Percentiles rank a stretch among this genome's conserved stretches.
phyloP scores from a whole-genome alignment of 2,329 filamentous ascomycete genomes.

The Apiospora hydei region DNA sequence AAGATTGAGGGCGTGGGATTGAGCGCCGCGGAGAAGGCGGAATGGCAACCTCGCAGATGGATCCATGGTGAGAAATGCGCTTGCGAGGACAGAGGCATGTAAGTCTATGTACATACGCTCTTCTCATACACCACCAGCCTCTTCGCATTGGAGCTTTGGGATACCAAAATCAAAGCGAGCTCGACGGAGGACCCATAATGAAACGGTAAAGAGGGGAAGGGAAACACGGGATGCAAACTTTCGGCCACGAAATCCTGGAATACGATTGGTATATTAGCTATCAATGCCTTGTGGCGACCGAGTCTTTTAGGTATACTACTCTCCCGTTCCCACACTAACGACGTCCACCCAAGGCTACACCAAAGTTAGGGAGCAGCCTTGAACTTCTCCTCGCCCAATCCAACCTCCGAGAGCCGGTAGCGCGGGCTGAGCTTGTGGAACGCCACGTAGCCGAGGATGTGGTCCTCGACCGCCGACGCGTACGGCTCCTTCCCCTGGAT shows the following conservation, averaged over 20 bases:
- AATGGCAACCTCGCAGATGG: background rate
- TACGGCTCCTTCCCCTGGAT: constrained; percentile 34
- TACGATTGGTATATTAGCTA: background rate
- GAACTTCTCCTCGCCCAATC: constrained; percentile 25
- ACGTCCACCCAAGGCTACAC: background rate
- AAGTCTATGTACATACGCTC: no score
- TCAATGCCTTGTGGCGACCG: background rate
- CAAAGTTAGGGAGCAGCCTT: background rate
- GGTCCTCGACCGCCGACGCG: constrained; percentile 33
- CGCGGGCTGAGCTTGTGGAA: constrained; percentile 32
- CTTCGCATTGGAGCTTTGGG: no score
- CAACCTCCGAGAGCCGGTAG: constrained; percentile 33
- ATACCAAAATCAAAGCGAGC: no score
- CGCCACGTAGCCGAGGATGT: constrained; percentile 38
- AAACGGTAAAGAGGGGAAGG: no score
- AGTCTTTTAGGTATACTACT: background rate
- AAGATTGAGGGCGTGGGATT: no score
- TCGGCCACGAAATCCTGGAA: background rate
- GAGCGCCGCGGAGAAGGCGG: background rate
- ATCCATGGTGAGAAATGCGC: background rate
- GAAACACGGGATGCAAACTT: background rate
- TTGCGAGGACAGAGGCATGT: background rate
- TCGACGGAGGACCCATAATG: no score
- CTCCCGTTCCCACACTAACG: background rate
- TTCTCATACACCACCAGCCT: no score